These are phyloP conservation scores for Termitomyces sp. DNA, from an alignment of 768 basidiomycete species.

Conservation along the genomic window DNA sequence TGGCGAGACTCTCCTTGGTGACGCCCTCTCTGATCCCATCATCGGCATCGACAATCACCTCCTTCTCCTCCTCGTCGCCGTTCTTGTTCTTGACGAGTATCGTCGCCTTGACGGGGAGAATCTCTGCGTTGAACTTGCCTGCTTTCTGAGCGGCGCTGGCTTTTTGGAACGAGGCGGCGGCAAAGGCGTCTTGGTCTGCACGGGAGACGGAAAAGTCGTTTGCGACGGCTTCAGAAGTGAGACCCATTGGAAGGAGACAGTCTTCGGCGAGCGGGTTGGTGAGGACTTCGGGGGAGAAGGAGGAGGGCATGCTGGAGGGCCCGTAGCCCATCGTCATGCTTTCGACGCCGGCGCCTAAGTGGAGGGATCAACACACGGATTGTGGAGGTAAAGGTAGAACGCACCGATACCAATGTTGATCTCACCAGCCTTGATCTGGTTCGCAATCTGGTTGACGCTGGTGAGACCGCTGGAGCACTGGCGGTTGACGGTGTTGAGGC, in stretches of 20 bases:
- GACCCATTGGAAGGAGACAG: slow-evolving; percentile 60
- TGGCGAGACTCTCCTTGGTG: slow-evolving; percentile 68
- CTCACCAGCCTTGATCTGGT: slow-evolving; percentile 70
- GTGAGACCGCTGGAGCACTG: slow-evolving; percentile 89
- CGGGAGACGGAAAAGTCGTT: slow-evolving; percentile 70
- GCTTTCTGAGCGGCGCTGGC: slow-evolving; percentile 76
- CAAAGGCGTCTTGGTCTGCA: slow-evolving; percentile 73
- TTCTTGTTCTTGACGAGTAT: slow-evolving; percentile 55
- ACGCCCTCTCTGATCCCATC: slow-evolving; percentile 87
- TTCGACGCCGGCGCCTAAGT: slow-evolving; percentile 80
- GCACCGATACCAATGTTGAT: slow-evolving; percentile 87
- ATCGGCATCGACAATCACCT: slow-evolving; percentile 71
- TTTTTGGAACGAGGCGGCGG: slow-evolving; percentile 80
- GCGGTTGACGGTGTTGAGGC: slow-evolving; percentile 81
- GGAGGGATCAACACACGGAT: not conserved
- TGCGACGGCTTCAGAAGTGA: slow-evolving; percentile 92
- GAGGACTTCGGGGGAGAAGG: slow-evolving; percentile 62
- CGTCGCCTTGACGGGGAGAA: slow-evolving; percentile 60
- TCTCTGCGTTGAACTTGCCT: slow-evolving; percentile 83
- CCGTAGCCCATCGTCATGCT: slow-evolving; percentile 84
- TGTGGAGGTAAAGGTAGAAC: slow-evolving; percentile 15
- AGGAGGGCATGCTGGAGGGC: slow-evolving; percentile 40
- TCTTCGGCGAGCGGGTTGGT: slow-evolving; percentile 66
- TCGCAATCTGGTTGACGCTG: slow-evolving; percentile 78
- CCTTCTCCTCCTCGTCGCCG: slow-evolving; percentile 52